These are phyloP conservation scores for Boletus fagicola DNA, from an alignment of 768 basidiomycete species.

Conservation along the genomic window DNA sequence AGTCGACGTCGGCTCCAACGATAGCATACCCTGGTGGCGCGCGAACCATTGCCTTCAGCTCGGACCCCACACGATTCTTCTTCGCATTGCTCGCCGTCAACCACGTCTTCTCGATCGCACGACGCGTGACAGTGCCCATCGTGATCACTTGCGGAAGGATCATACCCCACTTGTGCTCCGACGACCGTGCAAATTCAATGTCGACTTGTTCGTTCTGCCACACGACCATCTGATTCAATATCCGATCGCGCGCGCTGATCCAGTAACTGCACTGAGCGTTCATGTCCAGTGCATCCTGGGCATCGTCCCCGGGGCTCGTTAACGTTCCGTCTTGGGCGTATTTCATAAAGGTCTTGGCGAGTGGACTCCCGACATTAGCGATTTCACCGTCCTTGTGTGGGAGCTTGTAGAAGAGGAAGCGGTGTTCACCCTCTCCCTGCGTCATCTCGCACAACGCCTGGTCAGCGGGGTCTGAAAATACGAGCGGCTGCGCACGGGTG, in stretches of 20 bases:
- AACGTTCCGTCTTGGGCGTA: conserved; percentile 85
- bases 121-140: conserved; percentile 98
- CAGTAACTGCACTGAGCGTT: conserved; percentile 96
- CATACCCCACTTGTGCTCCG: conserved; percentile 69
- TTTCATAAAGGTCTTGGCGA: conserved; percentile 86
- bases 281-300: conserved; percentile 83
- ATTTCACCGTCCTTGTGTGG: conserved; percentile 95
- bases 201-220: conserved; percentile 60
- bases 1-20: too few species aligned
- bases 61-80: conserved; percentile 95
- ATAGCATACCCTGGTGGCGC: conserved; percentile 92
- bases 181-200: conserved; percentile 47
- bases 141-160: conserved; percentile 96
- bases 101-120: conserved; percentile 98
- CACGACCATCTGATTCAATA: conserved; percentile 89
- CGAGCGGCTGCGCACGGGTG: conserved; percentile 46
- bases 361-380: conserved; percentile 92
- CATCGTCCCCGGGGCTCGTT: conserved; percentile 76
- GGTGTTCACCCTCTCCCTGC: conserved; percentile 36
- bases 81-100: conserved; percentile 98
- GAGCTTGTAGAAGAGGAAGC: conserved; percentile 80
- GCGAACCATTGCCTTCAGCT: conserved; percentile 96
- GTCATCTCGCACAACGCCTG: conserved; percentile 48
- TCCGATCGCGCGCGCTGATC: conserved; percentile 91
- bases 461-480: conserved; percentile 66